Conservation (phyloP, 2,329 filamentous ascomycete species). For the Hypoxylon sp. region DNA sequence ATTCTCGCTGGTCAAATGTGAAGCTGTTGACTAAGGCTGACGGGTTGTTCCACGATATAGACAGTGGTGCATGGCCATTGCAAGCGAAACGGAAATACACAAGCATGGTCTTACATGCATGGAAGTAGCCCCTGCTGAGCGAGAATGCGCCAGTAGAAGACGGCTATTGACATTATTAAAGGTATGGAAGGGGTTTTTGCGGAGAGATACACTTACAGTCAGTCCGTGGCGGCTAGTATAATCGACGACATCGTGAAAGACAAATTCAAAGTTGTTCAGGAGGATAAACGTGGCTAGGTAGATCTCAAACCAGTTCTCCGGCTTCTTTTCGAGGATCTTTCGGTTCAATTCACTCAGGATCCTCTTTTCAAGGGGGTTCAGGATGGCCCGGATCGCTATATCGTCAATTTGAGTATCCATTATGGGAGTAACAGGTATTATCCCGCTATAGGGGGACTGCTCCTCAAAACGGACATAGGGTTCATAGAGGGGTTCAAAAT, state of each 20-base stretch:
- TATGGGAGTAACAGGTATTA: slow-evolving; percentile 28
- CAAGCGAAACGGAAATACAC: slow-evolving; percentile 33
- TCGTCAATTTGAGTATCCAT: slow-evolving; percentile 36
- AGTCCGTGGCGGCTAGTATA: slow-evolving; percentile 24
- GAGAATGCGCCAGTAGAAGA: slow-evolving; percentile 20
- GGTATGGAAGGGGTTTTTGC: not conserved
- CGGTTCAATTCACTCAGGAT: slow-evolving; percentile 13
- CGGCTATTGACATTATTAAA: slow-evolving; percentile 7
- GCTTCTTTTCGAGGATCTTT: slow-evolving; percentile 29
- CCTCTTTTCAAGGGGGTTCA: slow-evolving; percentile 9
- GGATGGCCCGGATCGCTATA: slow-evolving; percentile 16
- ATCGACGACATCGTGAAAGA: slow-evolving; percentile 25
- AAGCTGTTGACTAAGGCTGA: not conserved
- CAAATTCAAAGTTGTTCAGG: slow-evolving; percentile 31
- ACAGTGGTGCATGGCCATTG: slow-evolving; percentile 21
- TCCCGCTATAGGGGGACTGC: slow-evolving; percentile 22
- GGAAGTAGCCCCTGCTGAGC: slow-evolving; percentile 26
- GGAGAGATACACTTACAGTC: slow-evolving; percentile 3
- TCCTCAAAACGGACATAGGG: not conserved
- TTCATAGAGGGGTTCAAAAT: slow-evolving; percentile 20
- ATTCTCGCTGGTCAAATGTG: slow-evolving; percentile 25
- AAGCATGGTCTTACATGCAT: slow-evolving; percentile 30
- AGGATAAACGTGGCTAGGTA: slow-evolving; percentile 31
- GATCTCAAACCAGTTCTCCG: slow-evolving; percentile 32
- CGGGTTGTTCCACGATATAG: slow-evolving; percentile 7